Percentiles rank a stretch among this genome's conserved stretches.
phyloP scores from a whole-genome alignment of 306 rosid genomes.

The Malus domestica region DNA sequence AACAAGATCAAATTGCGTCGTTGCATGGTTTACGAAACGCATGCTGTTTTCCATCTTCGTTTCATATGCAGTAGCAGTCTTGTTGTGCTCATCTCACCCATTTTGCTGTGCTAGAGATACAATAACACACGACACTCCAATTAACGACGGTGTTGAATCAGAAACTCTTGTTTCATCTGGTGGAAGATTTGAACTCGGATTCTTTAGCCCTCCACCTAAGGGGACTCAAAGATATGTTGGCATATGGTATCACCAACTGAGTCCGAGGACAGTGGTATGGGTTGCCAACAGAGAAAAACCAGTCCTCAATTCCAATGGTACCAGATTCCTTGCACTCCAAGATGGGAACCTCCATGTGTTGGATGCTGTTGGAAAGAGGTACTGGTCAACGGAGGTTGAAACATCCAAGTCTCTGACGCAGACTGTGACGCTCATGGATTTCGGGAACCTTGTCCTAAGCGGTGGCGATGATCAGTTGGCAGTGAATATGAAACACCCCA shows the following conservation, averaged over 20 bases:
- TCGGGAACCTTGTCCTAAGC: constrained; percentile 35
- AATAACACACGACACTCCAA: neutral
- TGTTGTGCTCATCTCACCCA: neutral
- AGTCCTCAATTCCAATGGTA: neutral
- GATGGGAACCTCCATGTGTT: constrained; percentile 18
- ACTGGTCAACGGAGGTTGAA: constrained; percentile 4
- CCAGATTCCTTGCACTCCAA: neutral
- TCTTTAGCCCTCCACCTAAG: constrained; percentile 13
- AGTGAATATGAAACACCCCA: too few relatives aligned
- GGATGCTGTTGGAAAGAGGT: neutral
- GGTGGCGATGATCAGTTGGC: neutral
- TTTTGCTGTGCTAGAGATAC: constrained; percentile 17
- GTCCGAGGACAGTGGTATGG: constrained; percentile 28
- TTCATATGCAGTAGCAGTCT: neutral
- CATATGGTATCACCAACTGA: constrained; percentile 23
- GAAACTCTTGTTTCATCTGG: constrained; percentile 26
- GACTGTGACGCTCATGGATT: constrained; percentile 25
- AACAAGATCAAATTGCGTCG: too few relatives aligned
- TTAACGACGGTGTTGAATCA: neutral
- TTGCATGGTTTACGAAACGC: neutral
- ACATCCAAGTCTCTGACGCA: neutral
- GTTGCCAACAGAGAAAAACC: constrained; percentile 30
- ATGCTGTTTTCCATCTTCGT: neutral
- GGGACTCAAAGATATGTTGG: constrained; percentile 24
- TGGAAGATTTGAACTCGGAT: constrained; percentile 26